Conservation (phyloP, 495 filamentous ascomycete genomes). For the Parathielavia hyrcaniae region DNA sequence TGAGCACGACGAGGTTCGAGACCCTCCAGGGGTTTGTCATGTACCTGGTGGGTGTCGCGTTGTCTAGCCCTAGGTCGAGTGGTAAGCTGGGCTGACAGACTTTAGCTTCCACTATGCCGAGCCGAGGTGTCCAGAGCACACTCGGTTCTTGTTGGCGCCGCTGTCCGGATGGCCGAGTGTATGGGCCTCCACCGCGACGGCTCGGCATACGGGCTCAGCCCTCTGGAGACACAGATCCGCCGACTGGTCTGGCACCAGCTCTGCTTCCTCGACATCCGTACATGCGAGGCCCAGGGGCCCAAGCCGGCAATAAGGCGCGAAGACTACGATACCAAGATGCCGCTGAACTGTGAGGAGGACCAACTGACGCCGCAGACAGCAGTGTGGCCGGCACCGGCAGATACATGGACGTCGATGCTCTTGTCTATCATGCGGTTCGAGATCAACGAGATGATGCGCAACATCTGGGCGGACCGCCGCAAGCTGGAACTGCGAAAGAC, state of each 20-base stretch:
- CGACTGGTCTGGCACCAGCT: conserved; percentile 72
- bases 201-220: conserved; percentile 53
- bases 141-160: conserved; percentile 61
- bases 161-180: conserved; percentile 66
- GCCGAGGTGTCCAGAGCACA: conserved; percentile 64
- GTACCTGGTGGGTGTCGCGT: conserved; percentile 51
- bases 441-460: conserved; percentile 64
- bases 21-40: conserved; percentile 69
- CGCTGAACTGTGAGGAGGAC: conserved; percentile 59
- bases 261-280: conserved; percentile 67
- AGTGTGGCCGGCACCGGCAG: conserved; percentile 37
- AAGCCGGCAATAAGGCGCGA: conserved; percentile 58
- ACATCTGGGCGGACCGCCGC: conserved; percentile 56
- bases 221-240: conserved; percentile 65
- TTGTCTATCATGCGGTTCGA: conserved; percentile 62
- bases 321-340: conserved; percentile 64
- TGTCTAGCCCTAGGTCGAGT: background rate
- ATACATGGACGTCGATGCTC: conserved; percentile 62
- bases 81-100: conserved; percentile 14
- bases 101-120: conserved; percentile 61
- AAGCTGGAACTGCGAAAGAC: conserved; percentile 56
- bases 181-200: conserved; percentile 72
- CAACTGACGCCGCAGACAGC: conserved; percentile 42
- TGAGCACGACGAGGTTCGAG: conserved; percentile 63
- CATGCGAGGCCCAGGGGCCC: conserved; percentile 70